Base-by-base conservation (phyloP, 1,284 basidiomycete species). In the Microbotryum intermedium region DNA sequence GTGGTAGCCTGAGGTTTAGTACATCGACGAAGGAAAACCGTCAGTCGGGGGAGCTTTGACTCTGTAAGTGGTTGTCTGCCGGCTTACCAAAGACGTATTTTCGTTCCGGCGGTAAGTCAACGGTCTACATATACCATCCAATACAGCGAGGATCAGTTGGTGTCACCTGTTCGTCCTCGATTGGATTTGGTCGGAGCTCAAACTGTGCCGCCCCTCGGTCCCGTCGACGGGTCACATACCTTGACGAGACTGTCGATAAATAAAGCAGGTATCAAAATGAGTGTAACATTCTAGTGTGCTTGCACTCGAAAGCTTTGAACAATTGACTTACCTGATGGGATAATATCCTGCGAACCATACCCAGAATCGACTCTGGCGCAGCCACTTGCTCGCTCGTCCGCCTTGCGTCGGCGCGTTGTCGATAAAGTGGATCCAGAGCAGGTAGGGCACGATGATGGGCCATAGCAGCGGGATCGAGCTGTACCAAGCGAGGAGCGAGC, bases 401-500 rank as follows among this genome's bases (percentile, higher is more conserved):
- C 93, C 91, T 30, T 79, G 74, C 62, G 87, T 84, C 0, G 89
- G 88, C 54, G 87, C 85, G 28, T 78, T 77, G 76, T 97, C 93
- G 61, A 90, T 78, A 72, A 78, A 84, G 28, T 78, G 73, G 21
- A 85, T 80, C 91, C 92, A 99, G 50, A 88, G 74, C 62, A 86
- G 72, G 75, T 99, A 99, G n/a, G 83, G 75, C 6, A 84, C 78
- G 21, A 97, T 73, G 47, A 92, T 72, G 0, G 90, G 88, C 94
- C 94, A 99, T 44, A 91, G 75, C 4, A 84, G 80, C 0, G 93
- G 94, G 58, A 90, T 81, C 0, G 94, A 92, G 71, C 93, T 97
- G 75, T 39, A 39, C 11, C 29, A 11, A 13, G 0, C 6, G 18
- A 3, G 13, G 2, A 2, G 18, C 39, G 9, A 8, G 25, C 18